Conservation (phyloP, 164 flowering plant species). For the Platanus orientalis region DNA sequence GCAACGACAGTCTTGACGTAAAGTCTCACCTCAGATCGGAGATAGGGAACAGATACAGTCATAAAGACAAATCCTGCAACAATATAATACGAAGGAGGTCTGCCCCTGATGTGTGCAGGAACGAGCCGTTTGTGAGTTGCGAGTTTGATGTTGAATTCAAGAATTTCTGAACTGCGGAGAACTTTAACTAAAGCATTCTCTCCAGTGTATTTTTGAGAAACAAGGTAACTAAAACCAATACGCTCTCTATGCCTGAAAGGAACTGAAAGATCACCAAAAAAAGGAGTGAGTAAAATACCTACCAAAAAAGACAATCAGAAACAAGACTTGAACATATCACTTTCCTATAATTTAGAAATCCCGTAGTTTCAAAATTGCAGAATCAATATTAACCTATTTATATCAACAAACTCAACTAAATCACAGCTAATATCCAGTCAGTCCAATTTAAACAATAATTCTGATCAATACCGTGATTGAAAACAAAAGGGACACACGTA, state of each 20-base stretch:
- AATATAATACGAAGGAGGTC: constrained; percentile 84
- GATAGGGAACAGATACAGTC: constrained; percentile 79
- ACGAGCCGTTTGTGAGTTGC: constrained; percentile 59
- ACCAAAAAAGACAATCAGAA: not conserved
- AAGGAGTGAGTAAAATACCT: not conserved
- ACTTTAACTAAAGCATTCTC: constrained; percentile 67
- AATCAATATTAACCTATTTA: not conserved
- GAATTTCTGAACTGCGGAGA: constrained; percentile 55
- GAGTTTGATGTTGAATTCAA: constrained; percentile 55
- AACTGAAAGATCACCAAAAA: constrained; percentile 45
- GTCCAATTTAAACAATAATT: too few species aligned
- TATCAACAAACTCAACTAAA: not conserved
- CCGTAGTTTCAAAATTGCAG: not conserved
- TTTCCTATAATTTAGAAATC: not conserved
- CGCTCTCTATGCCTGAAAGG: constrained; percentile 98
- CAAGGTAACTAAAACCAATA: constrained; percentile 92
- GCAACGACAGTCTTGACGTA: constrained; percentile 1
- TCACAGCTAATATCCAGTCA: not conserved
- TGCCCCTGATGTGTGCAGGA: constrained; percentile 72
- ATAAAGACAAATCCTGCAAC: constrained; percentile 86
- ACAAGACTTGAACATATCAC: constrained; percentile 2
- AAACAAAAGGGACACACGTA: too few species aligned
- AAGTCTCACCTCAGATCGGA: constrained; percentile 75
- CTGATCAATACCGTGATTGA: too few species aligned
- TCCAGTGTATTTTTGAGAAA: constrained; percentile 91